Evolutionary conservation across 108 stramenopile species (phyloP).

Genomic region (Conticribra weissflogii): DNA sequence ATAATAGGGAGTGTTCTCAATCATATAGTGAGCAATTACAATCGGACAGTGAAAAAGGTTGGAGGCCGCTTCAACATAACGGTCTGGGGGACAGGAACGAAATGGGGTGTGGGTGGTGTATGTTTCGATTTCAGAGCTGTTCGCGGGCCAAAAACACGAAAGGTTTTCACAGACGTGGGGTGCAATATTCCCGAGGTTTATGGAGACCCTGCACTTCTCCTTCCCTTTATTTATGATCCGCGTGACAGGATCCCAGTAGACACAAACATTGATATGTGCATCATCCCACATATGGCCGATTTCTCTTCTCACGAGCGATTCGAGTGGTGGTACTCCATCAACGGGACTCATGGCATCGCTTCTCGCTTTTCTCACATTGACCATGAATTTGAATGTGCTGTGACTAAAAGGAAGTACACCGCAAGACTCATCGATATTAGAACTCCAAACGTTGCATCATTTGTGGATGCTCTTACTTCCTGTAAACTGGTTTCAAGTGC

Average conservation of each 20-base stretch:
- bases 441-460: slow-evolving; percentile 13
- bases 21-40: slow-evolving; percentile 15
- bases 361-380: slow-evolving; percentile 11
- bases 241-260: not conserved
- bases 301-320: not conserved
- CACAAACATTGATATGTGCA: slow-evolving; percentile 10
- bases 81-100: slow-evolving; percentile 20
- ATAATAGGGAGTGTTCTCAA: slow-evolving; percentile 21
- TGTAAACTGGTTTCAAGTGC: slow-evolving; percentile 19
- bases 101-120: slow-evolving; percentile 4
- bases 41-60: not conserved
- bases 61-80: slow-evolving; percentile 11
- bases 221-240: slow-evolving; percentile 11
- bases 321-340: slow-evolving; percentile 7
- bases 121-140: slow-evolving; percentile 22
- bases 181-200: slow-evolving; percentile 23
- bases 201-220: slow-evolving; percentile 14
- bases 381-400: not conserved
- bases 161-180: not conserved
- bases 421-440: slow-evolving; percentile 16
- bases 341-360: slow-evolving; percentile 7
- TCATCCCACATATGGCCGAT: slow-evolving; percentile 15
- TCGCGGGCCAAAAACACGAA: slow-evolving; percentile 16
- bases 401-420: not conserved
- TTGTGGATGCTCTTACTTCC: not conserved